These are phyloP conservation scores for Ceratorhiza oryzae-sativae DNA, from an alignment of 1,284 basidiomycete genomes.

Conservation along the genomic window DNA sequence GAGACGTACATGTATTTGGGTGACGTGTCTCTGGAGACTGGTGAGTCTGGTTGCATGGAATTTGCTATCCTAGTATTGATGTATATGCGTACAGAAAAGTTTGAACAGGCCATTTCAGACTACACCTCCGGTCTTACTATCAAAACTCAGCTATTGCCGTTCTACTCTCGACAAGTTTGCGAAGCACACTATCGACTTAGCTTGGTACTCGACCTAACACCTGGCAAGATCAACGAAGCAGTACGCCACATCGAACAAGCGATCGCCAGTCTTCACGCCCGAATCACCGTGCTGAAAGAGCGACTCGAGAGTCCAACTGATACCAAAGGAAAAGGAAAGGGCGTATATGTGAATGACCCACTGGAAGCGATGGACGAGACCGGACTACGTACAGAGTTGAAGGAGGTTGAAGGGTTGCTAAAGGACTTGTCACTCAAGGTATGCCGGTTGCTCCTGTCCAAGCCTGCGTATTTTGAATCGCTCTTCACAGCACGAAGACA, in stretches of 20 bases:
- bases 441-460: constrained; percentile 28
- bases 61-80: background rate
- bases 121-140: constrained; percentile 76
- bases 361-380: constrained; percentile 60
- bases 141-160: constrained; percentile 73
- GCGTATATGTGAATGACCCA: constrained; percentile 50
- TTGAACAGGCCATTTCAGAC: constrained; percentile 86
- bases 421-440: constrained; percentile 86
- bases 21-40: constrained; percentile 89
- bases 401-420: constrained; percentile 76
- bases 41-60: constrained; percentile 54
- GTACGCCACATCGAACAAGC: constrained; percentile 81
- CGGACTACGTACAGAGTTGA: constrained; percentile 77
- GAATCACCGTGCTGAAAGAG: constrained; percentile 68
- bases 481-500: constrained; percentile 74
- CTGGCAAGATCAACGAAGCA: constrained; percentile 78
- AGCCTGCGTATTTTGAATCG: background rate
- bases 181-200: constrained; percentile 90
- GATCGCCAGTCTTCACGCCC: constrained; percentile 72
- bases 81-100: constrained; percentile 71
- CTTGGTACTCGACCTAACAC: constrained; percentile 85
- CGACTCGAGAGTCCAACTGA: constrained; percentile 54
- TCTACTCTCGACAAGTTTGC: constrained; percentile 84
- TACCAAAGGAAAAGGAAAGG: constrained; percentile 73
- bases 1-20: constrained; percentile 86